Evolutionary conservation across 1,284 basidiomycete species (phyloP), one percentile per base, ranked within the genome.

Genomic region (Hypsizygus ulmarius): DNA sequence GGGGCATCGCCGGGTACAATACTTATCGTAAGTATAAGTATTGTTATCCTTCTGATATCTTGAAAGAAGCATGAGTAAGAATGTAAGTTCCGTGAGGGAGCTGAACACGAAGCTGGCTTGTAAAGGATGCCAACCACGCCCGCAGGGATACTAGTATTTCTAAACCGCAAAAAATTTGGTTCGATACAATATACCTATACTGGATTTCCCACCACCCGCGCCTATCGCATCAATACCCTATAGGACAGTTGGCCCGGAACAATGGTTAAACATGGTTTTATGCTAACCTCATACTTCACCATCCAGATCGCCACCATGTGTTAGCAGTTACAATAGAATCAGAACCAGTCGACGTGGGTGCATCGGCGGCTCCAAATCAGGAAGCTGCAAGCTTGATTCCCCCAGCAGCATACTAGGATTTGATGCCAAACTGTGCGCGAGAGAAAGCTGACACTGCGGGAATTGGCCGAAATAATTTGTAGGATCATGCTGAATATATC

Each of bases 321-420:
- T 73, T 72, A 0, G 77, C 77, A 21, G 71, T 71, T 0, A 60
- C 59, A 16, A 71, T 61, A 3, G 76, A 70, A 55, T 80, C 70
- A 28, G 68, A 68, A 15, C 65, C 63, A 5, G 60, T 61, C 0
- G 69, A 65, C n/a, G 77, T 78, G 8, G 78, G 78, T 5, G 66
- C 67, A 52, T 79, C 76, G 1, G 74, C 73, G 0, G 70, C 67
- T 5, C 81, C 82, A 50, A 82, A 82, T 1, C 66, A 66, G 14
- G 78, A 76, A 2, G 81, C 79, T 0, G 82, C 63, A 29, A 82
- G 57, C 14, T 72, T 75, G 50, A 82, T 79, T 16, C 79, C 79
- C 5, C 79, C 79, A 2, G 70, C 69, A 8, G 66, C 67, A 54
- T 82, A 81, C 50, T 77, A 66, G 0, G 69, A 52, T 50, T 78